Percentiles rank a stretch among this genome's conserved stretches.
Conservation (phyloP, 2,329 filamentous ascomycete genomes). For the Didymellaceae sp. region DNA sequence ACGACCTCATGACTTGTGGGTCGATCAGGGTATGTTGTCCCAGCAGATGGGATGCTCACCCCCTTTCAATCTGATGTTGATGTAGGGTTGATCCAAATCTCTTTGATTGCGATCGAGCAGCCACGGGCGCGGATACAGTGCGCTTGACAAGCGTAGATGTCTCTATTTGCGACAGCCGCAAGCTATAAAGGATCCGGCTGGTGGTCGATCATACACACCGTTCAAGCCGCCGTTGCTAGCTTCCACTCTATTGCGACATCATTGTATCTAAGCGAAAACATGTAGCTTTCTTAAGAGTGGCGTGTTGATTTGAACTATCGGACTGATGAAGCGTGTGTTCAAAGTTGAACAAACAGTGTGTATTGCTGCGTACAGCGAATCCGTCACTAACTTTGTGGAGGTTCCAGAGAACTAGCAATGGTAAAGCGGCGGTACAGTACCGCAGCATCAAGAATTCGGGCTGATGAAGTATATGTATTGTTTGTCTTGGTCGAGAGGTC, state of each 20-base stretch:
- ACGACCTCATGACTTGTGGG: background rate
- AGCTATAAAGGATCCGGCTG: slow-evolving; percentile 12
- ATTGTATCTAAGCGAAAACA: background rate
- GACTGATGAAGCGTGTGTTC: background rate
- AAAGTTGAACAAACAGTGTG: background rate
- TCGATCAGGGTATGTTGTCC: background rate
- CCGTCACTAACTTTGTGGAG: no score
- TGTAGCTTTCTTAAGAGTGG: no score
- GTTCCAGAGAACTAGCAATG: no score
- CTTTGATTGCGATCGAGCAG: background rate
- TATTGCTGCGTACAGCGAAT: no score
- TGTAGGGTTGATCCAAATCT: background rate
- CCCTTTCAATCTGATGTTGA: background rate
- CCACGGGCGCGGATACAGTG: slow-evolving; percentile 1
- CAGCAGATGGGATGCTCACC: background rate
- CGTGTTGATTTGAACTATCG: background rate
- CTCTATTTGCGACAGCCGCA: slow-evolving; percentile 7
- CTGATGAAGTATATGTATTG: no score
- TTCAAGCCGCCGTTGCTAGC: slow-evolving; percentile 9
- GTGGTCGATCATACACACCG: slow-evolving; percentile 5
- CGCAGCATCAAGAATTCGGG: no score
- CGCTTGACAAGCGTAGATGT: slow-evolving; percentile 12
- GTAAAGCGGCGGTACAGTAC: no score
- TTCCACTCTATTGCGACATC: slow-evolving; percentile 13
- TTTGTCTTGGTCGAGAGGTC: no score